These are phyloP conservation scores for Podosphaera xanthii DNA, from an alignment of 2,329 filamentous ascomycete species.

Conservation along the genomic window DNA sequence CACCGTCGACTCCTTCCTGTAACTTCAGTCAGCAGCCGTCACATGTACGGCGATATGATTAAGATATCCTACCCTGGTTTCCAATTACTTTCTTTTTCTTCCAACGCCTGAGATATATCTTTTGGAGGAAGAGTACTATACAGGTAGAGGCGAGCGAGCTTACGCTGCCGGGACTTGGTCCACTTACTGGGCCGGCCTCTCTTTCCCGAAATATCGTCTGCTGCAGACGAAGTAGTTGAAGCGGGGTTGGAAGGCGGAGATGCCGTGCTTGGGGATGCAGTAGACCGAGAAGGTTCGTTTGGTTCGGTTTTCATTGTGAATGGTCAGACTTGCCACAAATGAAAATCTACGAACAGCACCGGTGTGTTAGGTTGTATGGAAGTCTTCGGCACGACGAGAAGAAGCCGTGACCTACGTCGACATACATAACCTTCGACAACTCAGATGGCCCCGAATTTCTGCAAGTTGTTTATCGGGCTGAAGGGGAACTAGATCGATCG, in stretches of 20 bases:
- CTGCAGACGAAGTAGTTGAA: background rate
- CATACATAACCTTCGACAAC: background rate
- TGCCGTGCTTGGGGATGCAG: background rate
- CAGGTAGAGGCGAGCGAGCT: slow-evolving; percentile 31
- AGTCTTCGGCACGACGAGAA: background rate
- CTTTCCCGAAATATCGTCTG: slow-evolving; percentile 1
- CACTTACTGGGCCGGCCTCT: slow-evolving; percentile 31
- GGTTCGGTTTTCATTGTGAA: background rate
- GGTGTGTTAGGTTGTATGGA: background rate
- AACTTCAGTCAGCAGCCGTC: background rate
- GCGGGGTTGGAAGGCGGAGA: background rate
- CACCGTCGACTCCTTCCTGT: slow-evolving; percentile 27
- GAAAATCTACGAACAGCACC: background rate
- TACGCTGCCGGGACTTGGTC: slow-evolving; percentile 28
- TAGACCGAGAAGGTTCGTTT: background rate
- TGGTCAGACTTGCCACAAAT: background rate
- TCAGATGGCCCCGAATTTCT: too few species aligned
- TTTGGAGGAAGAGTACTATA: slow-evolving; percentile 30
- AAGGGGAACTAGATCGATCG: too few species aligned
- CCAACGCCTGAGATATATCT: slow-evolving; percentile 26
- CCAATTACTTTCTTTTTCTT: slow-evolving; percentile 21
- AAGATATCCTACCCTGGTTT: slow-evolving; percentile 25
- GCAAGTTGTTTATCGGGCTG: too few species aligned
- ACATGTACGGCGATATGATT: slow-evolving; percentile 4
- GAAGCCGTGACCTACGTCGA: background rate